Percentiles rank a stretch among this genome's conserved stretches.
Evolutionary conservation across 2,329 filamentous ascomycete genomes (phyloP).

Genomic region (Ilyonectria mors-panacis): DNA sequence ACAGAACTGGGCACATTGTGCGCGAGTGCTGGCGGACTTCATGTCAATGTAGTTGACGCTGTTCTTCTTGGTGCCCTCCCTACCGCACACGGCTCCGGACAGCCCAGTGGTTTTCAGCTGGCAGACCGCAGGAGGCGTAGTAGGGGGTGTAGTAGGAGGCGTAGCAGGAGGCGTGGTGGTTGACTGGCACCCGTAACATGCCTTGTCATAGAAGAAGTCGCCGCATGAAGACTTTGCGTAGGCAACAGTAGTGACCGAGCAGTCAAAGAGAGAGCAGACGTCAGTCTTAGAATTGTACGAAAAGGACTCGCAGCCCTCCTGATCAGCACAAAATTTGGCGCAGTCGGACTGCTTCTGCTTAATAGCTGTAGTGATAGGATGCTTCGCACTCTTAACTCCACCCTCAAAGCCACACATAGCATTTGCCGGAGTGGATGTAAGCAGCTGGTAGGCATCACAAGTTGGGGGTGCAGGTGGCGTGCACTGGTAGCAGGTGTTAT

Average conservation of each 20-base stretch:
- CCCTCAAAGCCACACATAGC: neutral
- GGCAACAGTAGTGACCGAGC: neutral
- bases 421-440: neutral
- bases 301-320: neutral
- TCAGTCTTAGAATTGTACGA: neutral
- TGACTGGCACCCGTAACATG: neutral
- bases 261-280: neutral
- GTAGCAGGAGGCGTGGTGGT: neutral
- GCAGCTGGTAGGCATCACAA: neutral
- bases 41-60: neutral
- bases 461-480: neutral
- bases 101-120: neutral
- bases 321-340: slow-evolving; percentile 4
- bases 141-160: neutral
- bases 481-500: slow-evolving; percentile 1
- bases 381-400: neutral
- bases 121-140: neutral
- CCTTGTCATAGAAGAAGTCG: slow-evolving; percentile 1
- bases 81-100: neutral
- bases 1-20: neutral
- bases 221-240: neutral
- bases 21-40: neutral
- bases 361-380: neutral
- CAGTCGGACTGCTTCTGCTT: neutral
- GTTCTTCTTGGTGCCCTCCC: slow-evolving; percentile 6